Evolutionary conservation across 805 yeast species (phyloP), one percentile per base, ranked within the genome.

Genomic region (Sugiyamaella qingdaonensis): DNA sequence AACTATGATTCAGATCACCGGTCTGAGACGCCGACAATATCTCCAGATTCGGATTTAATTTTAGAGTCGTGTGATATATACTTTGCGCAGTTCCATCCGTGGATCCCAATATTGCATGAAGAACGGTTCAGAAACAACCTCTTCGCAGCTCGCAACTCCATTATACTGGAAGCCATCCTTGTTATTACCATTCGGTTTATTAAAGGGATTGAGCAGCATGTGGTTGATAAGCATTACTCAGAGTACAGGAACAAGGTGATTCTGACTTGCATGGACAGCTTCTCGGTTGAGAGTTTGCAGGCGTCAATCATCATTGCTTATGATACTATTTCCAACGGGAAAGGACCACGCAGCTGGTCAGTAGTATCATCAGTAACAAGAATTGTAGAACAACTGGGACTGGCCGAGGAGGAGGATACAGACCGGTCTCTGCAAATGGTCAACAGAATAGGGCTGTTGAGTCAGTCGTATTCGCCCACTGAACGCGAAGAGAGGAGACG

Each of bases 311-410:
- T 55, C 11, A 35, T 55, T 2, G 58, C 58, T 2, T 55, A 49
- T 42, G 58, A 55, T 24, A 55, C 58, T 11, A 49, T 55, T 10
- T 53, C 53, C 9, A 44, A 50, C 29, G 56, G 58, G 34, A 36
- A 48, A 16, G 58, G 58, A 10, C 58, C 58, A 4, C 53, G 58
- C 16, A 55, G 58, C 33, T 55, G 58, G 58, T 55, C 58, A 9
- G 47, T 55, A 4, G 49, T 55, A 9, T 44, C 56, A 13, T 41
- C 53, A 8, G 54, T 52, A 21, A 55, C 58, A 8, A 36, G 58
- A 27, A 46, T 55, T 4, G 58, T 55, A 14, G 56, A 55, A 36
- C 55, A 52, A 44, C 48, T 55, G 11, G 58, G 58, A 2, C 46
- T 55, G 21, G 48, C 53, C 10, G 51, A 34, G 10, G 58, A 55